Evolutionary conservation across 768 basidiomycete species (phyloP).

Genomic region (Russula sp.): DNA sequence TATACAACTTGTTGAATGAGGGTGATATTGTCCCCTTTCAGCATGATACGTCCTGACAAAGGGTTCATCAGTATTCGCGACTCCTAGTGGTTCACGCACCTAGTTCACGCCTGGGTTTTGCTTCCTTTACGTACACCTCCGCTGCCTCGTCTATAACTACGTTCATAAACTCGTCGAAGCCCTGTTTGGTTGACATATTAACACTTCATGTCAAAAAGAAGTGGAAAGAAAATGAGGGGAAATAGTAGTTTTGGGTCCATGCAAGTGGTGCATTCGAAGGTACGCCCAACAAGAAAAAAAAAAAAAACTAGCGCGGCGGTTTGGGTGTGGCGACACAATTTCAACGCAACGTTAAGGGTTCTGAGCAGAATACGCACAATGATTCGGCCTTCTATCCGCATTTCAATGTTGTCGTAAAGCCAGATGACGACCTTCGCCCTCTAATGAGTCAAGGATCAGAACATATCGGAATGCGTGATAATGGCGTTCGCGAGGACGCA

Average conservation of each 20-base stretch:
- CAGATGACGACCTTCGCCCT: slow-evolving; percentile 84
- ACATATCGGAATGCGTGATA: slow-evolving; percentile 14
- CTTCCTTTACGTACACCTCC: slow-evolving; percentile 88
- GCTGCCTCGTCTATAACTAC: slow-evolving; percentile 89
- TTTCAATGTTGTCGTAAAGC: slow-evolving; percentile 95
- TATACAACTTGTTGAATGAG: slow-evolving; percentile 71
- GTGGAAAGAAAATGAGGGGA: slow-evolving; percentile 7
- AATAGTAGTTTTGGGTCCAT: slow-evolving; percentile 7
- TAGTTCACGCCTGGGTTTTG: slow-evolving; percentile 75
- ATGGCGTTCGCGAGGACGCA: slow-evolving; percentile 26
- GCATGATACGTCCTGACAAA: slow-evolving; percentile 76
- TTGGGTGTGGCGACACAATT: slow-evolving; percentile 34
- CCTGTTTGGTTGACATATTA: slow-evolving; percentile 44
- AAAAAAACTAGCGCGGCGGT: slow-evolving; percentile 28
- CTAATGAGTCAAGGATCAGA: slow-evolving; percentile 35
- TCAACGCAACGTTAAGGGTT: slow-evolving; percentile 35
- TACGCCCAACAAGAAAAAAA: background rate
- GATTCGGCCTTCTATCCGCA: slow-evolving; percentile 94
- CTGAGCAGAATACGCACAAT: slow-evolving; percentile 58
- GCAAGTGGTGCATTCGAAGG: background rate
- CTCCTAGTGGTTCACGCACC: slow-evolving; percentile 44
- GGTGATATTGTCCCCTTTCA: slow-evolving; percentile 99
- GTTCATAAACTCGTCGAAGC: slow-evolving; percentile 99
- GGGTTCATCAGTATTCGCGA: slow-evolving; percentile 10
- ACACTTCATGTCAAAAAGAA: background rate